Percentiles rank a stretch among this genome's conserved stretches.
phyloP scores from a whole-genome alignment of 306 rosid species.

The Vicia sativa region DNA sequence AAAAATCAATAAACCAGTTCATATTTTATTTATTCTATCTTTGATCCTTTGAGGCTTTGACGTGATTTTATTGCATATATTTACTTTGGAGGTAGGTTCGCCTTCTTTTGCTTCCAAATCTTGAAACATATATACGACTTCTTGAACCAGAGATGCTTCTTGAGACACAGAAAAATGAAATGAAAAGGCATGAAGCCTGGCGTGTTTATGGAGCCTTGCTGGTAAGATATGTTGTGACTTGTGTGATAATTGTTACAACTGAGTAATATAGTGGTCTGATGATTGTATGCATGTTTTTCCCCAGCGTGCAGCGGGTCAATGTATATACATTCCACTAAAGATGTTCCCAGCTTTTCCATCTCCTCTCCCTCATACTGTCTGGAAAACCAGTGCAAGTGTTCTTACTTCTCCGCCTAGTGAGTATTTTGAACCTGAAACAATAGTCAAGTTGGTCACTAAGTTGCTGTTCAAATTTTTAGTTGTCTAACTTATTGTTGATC shows the following conservation, averaged over 20 bases:
- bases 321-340: slow-evolving; percentile 50
- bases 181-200: slow-evolving; percentile 90
- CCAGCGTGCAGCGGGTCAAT: slow-evolving; percentile 62
- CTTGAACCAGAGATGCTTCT: slow-evolving; percentile 85
- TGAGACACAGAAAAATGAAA: slow-evolving; percentile 76
- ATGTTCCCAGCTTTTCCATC: slow-evolving; percentile 50
- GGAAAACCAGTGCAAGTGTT: slow-evolving; percentile 51
- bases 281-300: slow-evolving; percentile 33
- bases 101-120: slow-evolving; percentile 77
- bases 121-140: slow-evolving; percentile 69
- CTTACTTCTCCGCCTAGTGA: slow-evolving; percentile 47
- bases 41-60: slow-evolving; percentile 34
- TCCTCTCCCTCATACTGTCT: slow-evolving; percentile 43
- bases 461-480: too few species aligned
- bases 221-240: slow-evolving; percentile 50
- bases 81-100: slow-evolving; percentile 56
- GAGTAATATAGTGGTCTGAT: slow-evolving; percentile 32
- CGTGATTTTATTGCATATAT: slow-evolving; percentile 28
- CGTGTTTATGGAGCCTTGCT: slow-evolving; percentile 82
- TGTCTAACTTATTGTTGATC: not conserved
- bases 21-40: slow-evolving; percentile 17
- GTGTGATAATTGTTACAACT: not conserved
- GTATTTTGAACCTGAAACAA: slow-evolving; percentile 21
- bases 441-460: too few species aligned
- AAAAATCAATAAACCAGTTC: slow-evolving; percentile 22